Evolutionary conservation across 352 stramenopile species (phyloP).

Genomic region (Plasmopara halstedii): DNA sequence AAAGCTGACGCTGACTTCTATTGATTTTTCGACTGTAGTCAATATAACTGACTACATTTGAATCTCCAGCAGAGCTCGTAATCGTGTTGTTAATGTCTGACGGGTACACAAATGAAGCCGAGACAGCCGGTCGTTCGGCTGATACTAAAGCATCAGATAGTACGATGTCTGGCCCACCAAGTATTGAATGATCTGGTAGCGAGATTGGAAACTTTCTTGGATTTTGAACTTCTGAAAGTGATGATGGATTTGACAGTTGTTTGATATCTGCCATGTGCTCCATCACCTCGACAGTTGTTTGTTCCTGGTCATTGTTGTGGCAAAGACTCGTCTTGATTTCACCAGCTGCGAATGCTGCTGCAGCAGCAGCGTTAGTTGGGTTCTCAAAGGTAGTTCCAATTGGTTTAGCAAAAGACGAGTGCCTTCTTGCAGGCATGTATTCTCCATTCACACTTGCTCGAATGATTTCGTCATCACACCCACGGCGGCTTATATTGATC

Average conservation of each 20-base stretch:
- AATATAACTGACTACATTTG: no score
- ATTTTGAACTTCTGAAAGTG: no score
- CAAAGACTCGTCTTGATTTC: constrained; percentile 1
- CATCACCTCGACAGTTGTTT: constrained; percentile 10
- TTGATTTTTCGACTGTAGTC: constrained; percentile 5
- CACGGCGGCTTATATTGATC: constrained; percentile 11
- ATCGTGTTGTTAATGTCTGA: constrained; percentile 1
- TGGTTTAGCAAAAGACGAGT: constrained; percentile 7
- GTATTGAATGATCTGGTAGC: neutral
- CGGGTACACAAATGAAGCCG: constrained; percentile 12
- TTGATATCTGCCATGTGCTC: neutral
- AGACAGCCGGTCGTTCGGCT: constrained; percentile 8
- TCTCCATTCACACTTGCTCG: constrained; percentile 12
- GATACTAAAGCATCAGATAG: neutral
- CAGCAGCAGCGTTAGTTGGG: neutral
- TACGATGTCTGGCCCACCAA: neutral
- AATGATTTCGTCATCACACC: constrained; percentile 10
- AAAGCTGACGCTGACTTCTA: constrained; percentile 3
- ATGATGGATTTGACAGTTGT: no score
- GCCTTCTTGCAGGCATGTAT: constrained; percentile 11
- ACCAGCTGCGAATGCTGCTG: neutral
- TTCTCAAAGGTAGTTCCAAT: neutral
- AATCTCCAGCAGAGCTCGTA: no score
- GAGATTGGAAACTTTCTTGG: no score
- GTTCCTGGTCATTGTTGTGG: neutral